Conservation (phyloP, 306 rosid species). For the Psophocarpus tetragonolobus region DNA sequence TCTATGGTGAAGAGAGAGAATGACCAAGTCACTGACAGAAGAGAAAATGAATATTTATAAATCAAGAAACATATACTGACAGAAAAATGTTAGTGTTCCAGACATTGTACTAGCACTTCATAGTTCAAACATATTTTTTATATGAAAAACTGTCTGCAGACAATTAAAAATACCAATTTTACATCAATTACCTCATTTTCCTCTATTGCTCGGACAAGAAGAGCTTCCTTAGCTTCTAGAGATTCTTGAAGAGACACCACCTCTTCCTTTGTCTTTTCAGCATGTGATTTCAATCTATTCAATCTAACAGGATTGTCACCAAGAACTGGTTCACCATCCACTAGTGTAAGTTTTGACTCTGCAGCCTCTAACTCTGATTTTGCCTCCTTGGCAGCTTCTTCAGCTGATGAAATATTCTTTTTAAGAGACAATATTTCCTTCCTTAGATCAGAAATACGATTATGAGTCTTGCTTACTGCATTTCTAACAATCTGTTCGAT, state of each 20-base stretch:
- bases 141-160: conserved; percentile 2
- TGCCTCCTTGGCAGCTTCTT: conserved; percentile 66
- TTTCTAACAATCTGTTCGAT: conserved; percentile 72
- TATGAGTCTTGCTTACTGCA: conserved; percentile 84
- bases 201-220: conserved; percentile 81
- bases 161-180: background rate
- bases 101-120: conserved; percentile 8
- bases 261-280: conserved; percentile 82
- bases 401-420: conserved; percentile 65
- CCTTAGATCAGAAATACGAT: conserved; percentile 93
- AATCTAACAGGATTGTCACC: conserved; percentile 84
- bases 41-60: background rate
- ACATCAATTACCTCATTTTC: conserved; percentile 80
- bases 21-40: background rate
- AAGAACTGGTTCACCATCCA: conserved; percentile 93
- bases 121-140: conserved; percentile 5
- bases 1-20: background rate
- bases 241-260: conserved; percentile 69
- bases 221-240: conserved; percentile 95
- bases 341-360: conserved; percentile 81
- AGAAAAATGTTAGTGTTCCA: background rate
- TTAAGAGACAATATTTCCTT: conserved; percentile 78
- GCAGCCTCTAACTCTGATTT: conserved; percentile 69
- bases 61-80: background rate
- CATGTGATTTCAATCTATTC: conserved; percentile 76